Conservation (phyloP, 1,139 yeast genomes). For the Hyphopichia khmerensis region DNA sequence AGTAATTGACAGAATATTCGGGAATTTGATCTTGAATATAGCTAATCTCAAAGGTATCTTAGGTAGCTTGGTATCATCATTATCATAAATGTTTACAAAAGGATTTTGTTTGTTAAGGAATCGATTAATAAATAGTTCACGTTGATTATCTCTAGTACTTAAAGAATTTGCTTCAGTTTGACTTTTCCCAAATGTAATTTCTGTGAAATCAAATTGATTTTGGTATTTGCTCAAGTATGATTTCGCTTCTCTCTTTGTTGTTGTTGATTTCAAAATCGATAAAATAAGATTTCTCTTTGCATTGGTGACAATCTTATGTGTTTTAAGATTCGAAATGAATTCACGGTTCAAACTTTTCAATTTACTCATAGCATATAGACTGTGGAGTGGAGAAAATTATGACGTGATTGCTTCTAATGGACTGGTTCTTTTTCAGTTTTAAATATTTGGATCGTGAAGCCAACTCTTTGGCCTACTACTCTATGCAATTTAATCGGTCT, state of each 20-base stretch:
- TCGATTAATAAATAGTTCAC: constrained; percentile 40
- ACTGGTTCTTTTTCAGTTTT: too few relatives aligned
- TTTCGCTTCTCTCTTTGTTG: constrained; percentile 73
- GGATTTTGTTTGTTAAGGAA: constrained; percentile 38
- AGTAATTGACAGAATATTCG: constrained; percentile 26
- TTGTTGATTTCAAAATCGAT: constrained; percentile 69
- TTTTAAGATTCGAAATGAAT: constrained; percentile 39
- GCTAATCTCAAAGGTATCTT: constrained; percentile 52
- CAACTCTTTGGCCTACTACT: too few relatives aligned
- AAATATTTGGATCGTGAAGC: too few relatives aligned
- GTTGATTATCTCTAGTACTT: constrained; percentile 27
- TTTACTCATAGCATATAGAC: constrained; percentile 34
- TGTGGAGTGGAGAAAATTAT: too few relatives aligned
- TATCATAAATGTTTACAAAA: constrained; percentile 31
- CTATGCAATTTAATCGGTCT: too few relatives aligned
- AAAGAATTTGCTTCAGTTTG: constrained; percentile 6
- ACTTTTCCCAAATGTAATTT: constrained; percentile 11
- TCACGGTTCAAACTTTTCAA: constrained; percentile 29
- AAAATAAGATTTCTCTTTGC: constrained; percentile 56
- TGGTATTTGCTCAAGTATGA: constrained; percentile 63
- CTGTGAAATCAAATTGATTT: constrained; percentile 35
- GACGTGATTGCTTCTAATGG: too few relatives aligned
- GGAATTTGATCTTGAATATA: constrained; percentile 46
- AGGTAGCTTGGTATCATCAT: constrained; percentile 27
- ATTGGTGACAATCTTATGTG: constrained; percentile 32